These are phyloP conservation scores for Symbiodinium natans DNA, from an alignment of 73 alveolate species.

Conservation along the genomic window DNA sequence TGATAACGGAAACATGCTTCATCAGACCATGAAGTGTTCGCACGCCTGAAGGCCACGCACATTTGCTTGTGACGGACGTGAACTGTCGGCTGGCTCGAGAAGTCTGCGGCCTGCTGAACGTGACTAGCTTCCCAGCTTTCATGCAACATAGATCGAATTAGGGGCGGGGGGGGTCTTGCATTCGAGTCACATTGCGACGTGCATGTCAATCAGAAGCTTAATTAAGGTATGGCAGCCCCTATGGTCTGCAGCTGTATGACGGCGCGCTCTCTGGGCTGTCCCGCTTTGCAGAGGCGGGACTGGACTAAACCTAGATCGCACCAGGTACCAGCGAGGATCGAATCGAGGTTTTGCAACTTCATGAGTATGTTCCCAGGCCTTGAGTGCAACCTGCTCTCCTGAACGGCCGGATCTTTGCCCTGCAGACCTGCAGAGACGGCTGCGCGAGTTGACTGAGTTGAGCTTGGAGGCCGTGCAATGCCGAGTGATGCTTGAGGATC, in stretches of 20 bases:
- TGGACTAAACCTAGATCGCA: no score
- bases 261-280: background rate
- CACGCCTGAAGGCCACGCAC: constrained; percentile 1
- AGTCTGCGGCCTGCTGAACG: background rate
- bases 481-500: background rate
- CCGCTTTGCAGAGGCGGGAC: background rate
- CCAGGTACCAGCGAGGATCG: no score
- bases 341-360: no score
- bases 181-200: no score
- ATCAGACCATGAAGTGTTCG: no score
- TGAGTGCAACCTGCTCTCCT: background rate
- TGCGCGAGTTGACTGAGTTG: background rate
- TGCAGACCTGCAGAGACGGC: background rate
- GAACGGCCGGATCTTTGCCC: background rate
- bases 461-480: background rate
- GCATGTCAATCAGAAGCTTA: no score
- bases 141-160: background rate
- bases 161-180: no score
- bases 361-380: background rate
- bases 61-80: background rate
- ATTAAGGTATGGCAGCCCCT: constrained; percentile 3
- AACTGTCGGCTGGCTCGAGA: background rate
- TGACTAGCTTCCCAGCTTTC: background rate
- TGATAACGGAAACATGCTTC: no score
- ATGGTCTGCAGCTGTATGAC: background rate